Conservation (phyloP, 352 stramenopile genomes). For the Pythium sukuiense region DNA sequence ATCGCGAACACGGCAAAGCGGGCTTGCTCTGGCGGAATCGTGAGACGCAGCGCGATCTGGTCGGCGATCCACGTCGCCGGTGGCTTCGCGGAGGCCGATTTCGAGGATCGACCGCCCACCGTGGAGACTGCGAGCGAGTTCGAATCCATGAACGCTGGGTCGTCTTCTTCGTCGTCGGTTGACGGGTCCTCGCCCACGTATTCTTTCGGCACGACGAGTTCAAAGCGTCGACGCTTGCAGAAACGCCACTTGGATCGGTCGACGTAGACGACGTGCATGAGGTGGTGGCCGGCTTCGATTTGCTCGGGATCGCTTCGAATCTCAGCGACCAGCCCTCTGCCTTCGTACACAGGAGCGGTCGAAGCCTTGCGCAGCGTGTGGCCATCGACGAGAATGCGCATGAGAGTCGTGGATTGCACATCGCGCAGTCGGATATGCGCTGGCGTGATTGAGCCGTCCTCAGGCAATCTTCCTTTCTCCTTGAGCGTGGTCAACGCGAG, state of each 20-base stretch:
- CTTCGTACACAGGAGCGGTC: constrained; percentile 75
- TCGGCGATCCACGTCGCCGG: constrained; percentile 19
- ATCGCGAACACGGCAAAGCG: constrained; percentile 61
- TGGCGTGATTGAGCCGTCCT: constrained; percentile 31
- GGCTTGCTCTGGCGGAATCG: constrained; percentile 51
- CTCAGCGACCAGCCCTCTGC: constrained; percentile 68
- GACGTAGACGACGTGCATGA: constrained; percentile 71
- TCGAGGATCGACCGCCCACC: not conserved
- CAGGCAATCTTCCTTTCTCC: constrained; percentile 39
- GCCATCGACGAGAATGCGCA: constrained; percentile 59
- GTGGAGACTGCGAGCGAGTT: constrained; percentile 16
- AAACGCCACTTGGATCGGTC: constrained; percentile 70
- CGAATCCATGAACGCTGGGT: constrained; percentile 10
- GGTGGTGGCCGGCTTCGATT: constrained; percentile 43
- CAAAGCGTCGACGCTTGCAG: constrained; percentile 46
- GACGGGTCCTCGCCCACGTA: constrained; percentile 30
- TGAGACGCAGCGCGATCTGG: constrained; percentile 33
- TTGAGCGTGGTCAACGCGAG: constrained; percentile 46
- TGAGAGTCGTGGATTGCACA: constrained; percentile 66
- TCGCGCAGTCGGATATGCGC: constrained; percentile 66
- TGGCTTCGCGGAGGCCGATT: constrained; percentile 11
- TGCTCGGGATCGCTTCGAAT: constrained; percentile 59
- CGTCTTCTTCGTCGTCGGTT: constrained; percentile 32
- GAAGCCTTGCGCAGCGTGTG: constrained; percentile 65
- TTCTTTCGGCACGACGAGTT: constrained; percentile 54